phyloP scores from a whole-genome alignment of 2,329 filamentous ascomycete genomes.

The Tolypocladium guangdongense region DNA sequence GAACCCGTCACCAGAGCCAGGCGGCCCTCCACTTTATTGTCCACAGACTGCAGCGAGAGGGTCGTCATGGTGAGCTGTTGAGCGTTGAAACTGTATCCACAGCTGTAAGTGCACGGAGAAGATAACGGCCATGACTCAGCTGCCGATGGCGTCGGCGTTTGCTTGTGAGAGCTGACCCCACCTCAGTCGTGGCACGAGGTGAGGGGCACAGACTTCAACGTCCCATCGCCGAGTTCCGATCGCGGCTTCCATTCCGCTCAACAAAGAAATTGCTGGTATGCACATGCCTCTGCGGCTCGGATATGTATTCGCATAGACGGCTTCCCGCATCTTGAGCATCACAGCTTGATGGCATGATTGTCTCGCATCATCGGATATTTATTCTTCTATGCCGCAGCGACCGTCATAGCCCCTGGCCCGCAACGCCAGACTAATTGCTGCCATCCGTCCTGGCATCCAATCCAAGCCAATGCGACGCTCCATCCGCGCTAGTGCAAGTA shows the following conservation, averaged over 20 bases:
- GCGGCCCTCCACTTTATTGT: conserved; percentile 15
- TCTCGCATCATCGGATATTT: background rate
- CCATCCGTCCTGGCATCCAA: background rate
- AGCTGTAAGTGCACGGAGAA: background rate
- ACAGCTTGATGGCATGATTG: background rate
- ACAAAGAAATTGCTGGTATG: too few relatives aligned
- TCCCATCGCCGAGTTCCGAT: background rate
- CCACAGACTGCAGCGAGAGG: conserved; percentile 9
- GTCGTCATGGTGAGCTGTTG: conserved; percentile 7
- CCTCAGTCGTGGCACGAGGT: background rate
- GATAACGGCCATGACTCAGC: background rate
- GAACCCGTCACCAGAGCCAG: conserved; percentile 22
- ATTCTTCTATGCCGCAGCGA: background rate
- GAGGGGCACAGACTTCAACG: too few relatives aligned
- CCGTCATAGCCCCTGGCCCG: background rate
- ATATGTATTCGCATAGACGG: too few relatives aligned
- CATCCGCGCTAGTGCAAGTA: background rate
- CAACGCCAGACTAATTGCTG: background rate
- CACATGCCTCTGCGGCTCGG: too few relatives aligned
- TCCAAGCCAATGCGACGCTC: background rate
- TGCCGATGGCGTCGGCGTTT: background rate
- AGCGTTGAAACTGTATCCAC: too few relatives aligned
- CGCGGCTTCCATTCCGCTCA: background rate
- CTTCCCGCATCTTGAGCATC: background rate
- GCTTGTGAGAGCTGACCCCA: background rate